A percentile compares a stretch with the other conserved stretches of the same genome.
These are phyloP conservation scores for Pseudisothecium myosuroides DNA, from an alignment of 225 moss, liverwort and hornwort genomes.

Conservation along the genomic window DNA sequence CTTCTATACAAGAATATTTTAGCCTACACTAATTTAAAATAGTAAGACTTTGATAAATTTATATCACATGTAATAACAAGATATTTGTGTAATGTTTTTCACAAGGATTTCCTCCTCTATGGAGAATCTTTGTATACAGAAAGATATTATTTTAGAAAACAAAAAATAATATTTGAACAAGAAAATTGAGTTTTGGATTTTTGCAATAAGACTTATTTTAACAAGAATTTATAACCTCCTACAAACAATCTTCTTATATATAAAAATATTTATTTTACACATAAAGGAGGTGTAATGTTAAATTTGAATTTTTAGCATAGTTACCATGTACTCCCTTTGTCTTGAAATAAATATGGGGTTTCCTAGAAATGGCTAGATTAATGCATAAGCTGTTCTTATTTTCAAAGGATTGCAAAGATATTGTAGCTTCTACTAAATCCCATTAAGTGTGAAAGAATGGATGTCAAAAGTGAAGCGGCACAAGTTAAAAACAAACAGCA, in stretches of 20 bases:
- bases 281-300: background rate
- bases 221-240: background rate
- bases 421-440: too few relatives aligned
- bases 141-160: background rate
- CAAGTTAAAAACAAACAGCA: too few relatives aligned
- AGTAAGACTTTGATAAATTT: background rate
- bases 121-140: background rate
- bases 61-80: background rate
- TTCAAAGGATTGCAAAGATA: too few relatives aligned
- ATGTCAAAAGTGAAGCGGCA: too few relatives aligned
- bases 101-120: background rate
- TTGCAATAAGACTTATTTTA: background rate
- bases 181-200: background rate
- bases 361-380: too few relatives aligned
- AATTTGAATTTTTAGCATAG: background rate
- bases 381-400: too few relatives aligned
- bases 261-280: background rate
- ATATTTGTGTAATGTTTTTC: background rate
- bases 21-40: background rate
- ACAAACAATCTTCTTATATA: fast-evolving
- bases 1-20: fast-evolving
- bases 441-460: too few relatives aligned
- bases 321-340: too few relatives aligned
- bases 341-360: too few relatives aligned
- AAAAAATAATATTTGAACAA: fast-evolving